Percentiles rank a stretch among this genome's conserved stretches.
Evolutionary conservation across 2,329 filamentous ascomycete genomes (phyloP).

Genomic region (Xylariaceae sp.): DNA sequence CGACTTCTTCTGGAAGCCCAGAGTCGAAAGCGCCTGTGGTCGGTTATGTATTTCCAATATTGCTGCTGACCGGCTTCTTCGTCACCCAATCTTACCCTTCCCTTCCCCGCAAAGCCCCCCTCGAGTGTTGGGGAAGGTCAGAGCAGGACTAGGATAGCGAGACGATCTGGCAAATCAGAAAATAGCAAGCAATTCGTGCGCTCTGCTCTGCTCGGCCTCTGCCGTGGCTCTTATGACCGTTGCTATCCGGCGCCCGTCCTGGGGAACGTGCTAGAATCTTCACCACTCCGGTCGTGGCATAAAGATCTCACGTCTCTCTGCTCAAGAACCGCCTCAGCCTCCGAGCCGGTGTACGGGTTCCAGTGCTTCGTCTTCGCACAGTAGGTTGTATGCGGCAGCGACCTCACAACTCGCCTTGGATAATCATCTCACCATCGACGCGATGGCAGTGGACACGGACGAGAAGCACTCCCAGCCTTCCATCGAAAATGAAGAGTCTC

Average conservation of each 20-base stretch:
- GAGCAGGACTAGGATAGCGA: conserved; percentile 4
- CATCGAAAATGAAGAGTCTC: not conserved
- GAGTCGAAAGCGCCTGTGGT: not conserved
- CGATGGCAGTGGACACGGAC: conserved; percentile 14
- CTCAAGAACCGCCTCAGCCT: not conserved
- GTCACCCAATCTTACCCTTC: not conserved
- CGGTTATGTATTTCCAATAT: not conserved
- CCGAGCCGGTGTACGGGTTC: too few relatives aligned
- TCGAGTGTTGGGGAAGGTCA: conserved; percentile 1
- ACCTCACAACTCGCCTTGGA: not conserved
- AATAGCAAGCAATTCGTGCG: conserved; percentile 5
- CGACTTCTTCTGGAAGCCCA: not conserved
- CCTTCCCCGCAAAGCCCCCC: conserved; percentile 17
- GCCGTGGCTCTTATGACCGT: not conserved
- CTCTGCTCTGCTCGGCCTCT: not conserved
- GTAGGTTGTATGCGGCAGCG: not conserved
- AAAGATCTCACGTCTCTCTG: not conserved
- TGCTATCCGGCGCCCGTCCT: not conserved
- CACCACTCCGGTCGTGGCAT: not conserved
- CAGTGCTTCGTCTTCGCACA: not conserved
- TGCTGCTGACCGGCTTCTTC: not conserved
- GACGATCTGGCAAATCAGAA: conserved; percentile 12
- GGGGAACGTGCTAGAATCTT: not conserved
- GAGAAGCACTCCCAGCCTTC: conserved; percentile 6
- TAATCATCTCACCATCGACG: not conserved